Conservation (phyloP, 2,329 filamentous ascomycete species). For the Ophiostoma triangulosporum region DNA sequence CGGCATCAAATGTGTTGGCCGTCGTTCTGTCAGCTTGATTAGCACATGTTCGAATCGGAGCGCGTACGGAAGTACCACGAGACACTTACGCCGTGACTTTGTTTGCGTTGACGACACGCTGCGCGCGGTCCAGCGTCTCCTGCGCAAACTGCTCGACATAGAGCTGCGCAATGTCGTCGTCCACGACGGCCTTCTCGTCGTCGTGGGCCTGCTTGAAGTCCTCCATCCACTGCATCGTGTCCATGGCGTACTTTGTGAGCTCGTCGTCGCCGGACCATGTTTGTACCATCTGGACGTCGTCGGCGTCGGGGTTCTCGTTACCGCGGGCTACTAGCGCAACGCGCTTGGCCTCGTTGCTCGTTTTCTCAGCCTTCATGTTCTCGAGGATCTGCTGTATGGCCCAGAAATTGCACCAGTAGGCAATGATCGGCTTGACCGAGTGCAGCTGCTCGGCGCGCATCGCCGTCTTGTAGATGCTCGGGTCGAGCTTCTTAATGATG, state of each 20-base stretch:
- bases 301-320: background rate
- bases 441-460: conserved; percentile 75
- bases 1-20: conserved; percentile 84
- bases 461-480: conserved; percentile 60
- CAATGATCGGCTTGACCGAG: conserved; percentile 69
- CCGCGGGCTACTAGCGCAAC: background rate
- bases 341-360: background rate
- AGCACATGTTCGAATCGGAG: too few relatives aligned
- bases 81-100: conserved; percentile 51
- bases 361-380: background rate
- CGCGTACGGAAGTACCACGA: background rate
- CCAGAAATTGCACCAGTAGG: conserved; percentile 95
- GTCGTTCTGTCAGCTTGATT: conserved; percentile 45
- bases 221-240: conserved; percentile 78
- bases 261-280: conserved; percentile 47
- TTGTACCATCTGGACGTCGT: conserved; percentile 36
- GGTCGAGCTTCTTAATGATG: conserved; percentile 65
- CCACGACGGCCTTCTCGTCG: conserved; percentile 68
- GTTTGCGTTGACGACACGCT: conserved; percentile 67
- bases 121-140: conserved; percentile 74
- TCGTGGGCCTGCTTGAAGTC: conserved; percentile 58
- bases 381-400: conserved; percentile 79
- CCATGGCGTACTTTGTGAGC: conserved; percentile 77
- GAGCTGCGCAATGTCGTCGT: conserved; percentile 75
- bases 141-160: conserved; percentile 91